A percentile compares a stretch with the other conserved stretches of the same genome.
These are phyloP conservation scores for Solanum clarkiae DNA, from an alignment of 257 asterid species.

Conservation along the genomic window DNA sequence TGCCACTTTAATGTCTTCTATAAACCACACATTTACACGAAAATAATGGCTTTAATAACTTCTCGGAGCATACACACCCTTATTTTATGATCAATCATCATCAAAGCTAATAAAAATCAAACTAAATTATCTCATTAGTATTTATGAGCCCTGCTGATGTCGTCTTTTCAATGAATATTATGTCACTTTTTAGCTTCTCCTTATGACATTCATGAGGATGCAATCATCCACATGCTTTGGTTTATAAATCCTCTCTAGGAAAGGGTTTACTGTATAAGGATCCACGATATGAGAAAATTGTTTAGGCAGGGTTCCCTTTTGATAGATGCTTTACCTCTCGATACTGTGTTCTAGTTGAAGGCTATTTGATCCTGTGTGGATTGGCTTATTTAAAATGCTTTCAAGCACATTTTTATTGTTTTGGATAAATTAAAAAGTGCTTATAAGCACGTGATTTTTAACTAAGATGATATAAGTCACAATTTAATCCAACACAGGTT, in stretches of 20 bases:
- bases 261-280: neutral
- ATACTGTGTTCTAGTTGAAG: too few relatives aligned
- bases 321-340: too few relatives aligned
- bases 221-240: neutral
- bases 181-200: neutral
- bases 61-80: neutral
- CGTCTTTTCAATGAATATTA: neutral
- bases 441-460: too few relatives aligned
- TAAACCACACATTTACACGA: neutral
- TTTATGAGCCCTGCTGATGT: neutral
- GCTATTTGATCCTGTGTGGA: too few relatives aligned
- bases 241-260: neutral
- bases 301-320: too few relatives aligned
- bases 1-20: neutral
- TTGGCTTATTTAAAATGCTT: too few relatives aligned
- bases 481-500: too few relatives aligned
- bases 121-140: neutral
- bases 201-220: neutral
- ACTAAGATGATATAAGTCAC: too few relatives aligned
- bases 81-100: neutral
- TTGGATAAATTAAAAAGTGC: too few relatives aligned
- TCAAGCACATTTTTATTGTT: too few relatives aligned
- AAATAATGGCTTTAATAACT: neutral
- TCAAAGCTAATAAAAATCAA: neutral
- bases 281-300: neutral